A percentile compares a stretch with the other conserved stretches of the same genome.
Conservation (phyloP, 495 filamentous ascomycete genomes). For the Corynascus novoguineensis region DNA sequence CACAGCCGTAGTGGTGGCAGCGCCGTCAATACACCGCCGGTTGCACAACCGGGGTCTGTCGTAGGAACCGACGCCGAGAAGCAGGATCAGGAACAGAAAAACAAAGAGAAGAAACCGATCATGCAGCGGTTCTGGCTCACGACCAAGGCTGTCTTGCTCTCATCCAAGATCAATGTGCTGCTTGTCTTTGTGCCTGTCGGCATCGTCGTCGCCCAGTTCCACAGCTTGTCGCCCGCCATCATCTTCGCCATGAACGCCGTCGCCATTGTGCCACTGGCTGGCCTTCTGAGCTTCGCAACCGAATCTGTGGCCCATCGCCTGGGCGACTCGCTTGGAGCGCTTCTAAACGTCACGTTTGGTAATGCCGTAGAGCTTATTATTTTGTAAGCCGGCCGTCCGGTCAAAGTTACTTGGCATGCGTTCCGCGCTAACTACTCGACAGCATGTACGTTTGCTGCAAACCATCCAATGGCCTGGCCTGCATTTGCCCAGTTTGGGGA, state of each 20-base stretch:
- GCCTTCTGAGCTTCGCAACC: conserved; percentile 71
- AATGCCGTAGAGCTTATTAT: conserved; percentile 64
- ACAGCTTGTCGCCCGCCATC: conserved; percentile 27
- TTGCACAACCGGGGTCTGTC: conserved; percentile 17
- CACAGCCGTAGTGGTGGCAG: conserved; percentile 7
- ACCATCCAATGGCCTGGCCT: not conserved
- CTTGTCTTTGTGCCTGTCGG: conserved; percentile 74
- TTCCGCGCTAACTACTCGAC: conserved; percentile 6
- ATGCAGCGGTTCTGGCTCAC: conserved; percentile 44
- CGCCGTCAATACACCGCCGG: conserved; percentile 6
- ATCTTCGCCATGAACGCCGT: conserved; percentile 79
- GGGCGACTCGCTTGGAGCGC: conserved; percentile 73
- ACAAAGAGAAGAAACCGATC: conserved; percentile 10
- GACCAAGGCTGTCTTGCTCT: conserved; percentile 50
- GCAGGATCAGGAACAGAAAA: not conserved
- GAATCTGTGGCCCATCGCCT: conserved; percentile 73
- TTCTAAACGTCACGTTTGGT: conserved; percentile 84
- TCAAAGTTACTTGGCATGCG: not conserved
- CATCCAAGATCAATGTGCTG: conserved; percentile 71
- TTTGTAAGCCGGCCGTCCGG: conserved; percentile 44
- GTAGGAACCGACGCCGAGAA: conserved; percentile 8
- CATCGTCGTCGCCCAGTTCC: conserved; percentile 55
- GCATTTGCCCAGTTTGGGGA: not conserved
- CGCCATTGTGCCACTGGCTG: conserved; percentile 79
- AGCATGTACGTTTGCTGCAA: conserved; percentile 33